Conservation (phyloP, 2,329 filamentous ascomycete species). For the Pseudomassariella vexata region DNA sequence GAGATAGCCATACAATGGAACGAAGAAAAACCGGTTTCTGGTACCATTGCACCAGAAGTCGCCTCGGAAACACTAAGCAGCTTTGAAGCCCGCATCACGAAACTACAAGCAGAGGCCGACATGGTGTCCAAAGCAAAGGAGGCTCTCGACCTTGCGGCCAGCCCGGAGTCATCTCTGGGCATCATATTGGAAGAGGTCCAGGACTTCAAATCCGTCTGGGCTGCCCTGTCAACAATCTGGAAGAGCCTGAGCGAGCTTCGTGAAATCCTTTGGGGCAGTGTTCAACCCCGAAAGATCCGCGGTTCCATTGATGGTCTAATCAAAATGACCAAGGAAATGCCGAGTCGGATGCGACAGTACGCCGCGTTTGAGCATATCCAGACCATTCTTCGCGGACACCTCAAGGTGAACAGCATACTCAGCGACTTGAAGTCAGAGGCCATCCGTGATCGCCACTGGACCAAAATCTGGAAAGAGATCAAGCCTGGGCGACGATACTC, state of each 20-base stretch:
- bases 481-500: conserved; percentile 93
- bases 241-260: conserved; percentile 89
- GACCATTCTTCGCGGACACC: conserved; percentile 75
- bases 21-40: conserved; percentile 93
- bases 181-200: conserved; percentile 91
- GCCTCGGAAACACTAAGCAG: conserved; percentile 75
- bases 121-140: conserved; percentile 98
- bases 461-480: conserved; percentile 93
- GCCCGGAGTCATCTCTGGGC: conserved; percentile 73
- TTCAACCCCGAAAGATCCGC: conserved; percentile 89
- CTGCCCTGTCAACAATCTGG: conserved; percentile 93
- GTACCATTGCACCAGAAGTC: conserved; percentile 83
- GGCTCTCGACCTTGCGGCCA: conserved; percentile 81
- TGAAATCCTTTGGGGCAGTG: conserved; percentile 89
- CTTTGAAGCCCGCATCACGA: conserved; percentile 81
- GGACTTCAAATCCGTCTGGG: conserved; percentile 99
- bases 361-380: conserved; percentile 99
- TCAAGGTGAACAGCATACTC: conserved; percentile 86
- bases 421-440: conserved; percentile 93
- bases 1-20: conserved; percentile 88
- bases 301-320: conserved; percentile 85
- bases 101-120: conserved; percentile 78
- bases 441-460: conserved; percentile 93
- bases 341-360: conserved; percentile 97
- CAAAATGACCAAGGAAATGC: conserved; percentile 99